These are phyloP conservation scores for Aspergillus puulaauensis DNA, from an alignment of 2,329 filamentous ascomycete species.

Conservation along the genomic window DNA sequence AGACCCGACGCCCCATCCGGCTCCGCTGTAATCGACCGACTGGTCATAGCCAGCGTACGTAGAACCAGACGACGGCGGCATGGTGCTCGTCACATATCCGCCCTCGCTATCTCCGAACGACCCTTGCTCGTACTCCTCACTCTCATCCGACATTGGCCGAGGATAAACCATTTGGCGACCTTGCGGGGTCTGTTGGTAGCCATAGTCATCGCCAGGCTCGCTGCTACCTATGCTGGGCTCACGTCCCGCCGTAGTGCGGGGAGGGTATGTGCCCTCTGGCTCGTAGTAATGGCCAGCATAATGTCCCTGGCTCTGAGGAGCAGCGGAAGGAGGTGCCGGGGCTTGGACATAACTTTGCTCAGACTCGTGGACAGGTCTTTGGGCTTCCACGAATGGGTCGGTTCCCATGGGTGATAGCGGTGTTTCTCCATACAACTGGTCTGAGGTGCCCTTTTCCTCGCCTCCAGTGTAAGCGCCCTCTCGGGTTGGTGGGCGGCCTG, in stretches of 20 bases:
- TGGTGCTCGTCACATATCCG: conserved; percentile 25
- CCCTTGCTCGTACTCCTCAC: conserved; percentile 57
- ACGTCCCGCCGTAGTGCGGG: conserved; percentile 42
- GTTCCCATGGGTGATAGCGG: conserved; percentile 57
- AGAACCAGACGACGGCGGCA: conserved; percentile 26
- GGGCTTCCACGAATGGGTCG: conserved; percentile 61
- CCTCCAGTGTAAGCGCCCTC: conserved; percentile 46
- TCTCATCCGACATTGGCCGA: conserved; percentile 49
- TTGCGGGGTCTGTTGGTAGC: conserved; percentile 60
- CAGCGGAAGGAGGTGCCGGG: conserved; percentile 34
- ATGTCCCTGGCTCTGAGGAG: conserved; percentile 28
- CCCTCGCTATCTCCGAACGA: conserved; percentile 46
- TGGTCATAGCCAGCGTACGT: conserved; percentile 32
- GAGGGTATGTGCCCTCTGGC: conserved; percentile 36
- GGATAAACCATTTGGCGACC: conserved; percentile 60
- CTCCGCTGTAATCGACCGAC: conserved; percentile 63
- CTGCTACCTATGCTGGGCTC: conserved; percentile 53
- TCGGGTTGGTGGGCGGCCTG: conserved; percentile 46
- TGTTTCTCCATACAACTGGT: conserved; percentile 53
- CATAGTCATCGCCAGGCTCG: conserved; percentile 66
- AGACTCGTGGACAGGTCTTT: conserved; percentile 13
- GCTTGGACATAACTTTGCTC: conserved; percentile 14
- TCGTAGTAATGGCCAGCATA: conserved; percentile 38
- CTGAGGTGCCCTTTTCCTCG: conserved; percentile 29
- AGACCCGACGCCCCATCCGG: conserved; percentile 63